Evolutionary conservation across 2,329 filamentous ascomycete species (phyloP).

Genomic region (Cladophialophora exuberans): DNA sequence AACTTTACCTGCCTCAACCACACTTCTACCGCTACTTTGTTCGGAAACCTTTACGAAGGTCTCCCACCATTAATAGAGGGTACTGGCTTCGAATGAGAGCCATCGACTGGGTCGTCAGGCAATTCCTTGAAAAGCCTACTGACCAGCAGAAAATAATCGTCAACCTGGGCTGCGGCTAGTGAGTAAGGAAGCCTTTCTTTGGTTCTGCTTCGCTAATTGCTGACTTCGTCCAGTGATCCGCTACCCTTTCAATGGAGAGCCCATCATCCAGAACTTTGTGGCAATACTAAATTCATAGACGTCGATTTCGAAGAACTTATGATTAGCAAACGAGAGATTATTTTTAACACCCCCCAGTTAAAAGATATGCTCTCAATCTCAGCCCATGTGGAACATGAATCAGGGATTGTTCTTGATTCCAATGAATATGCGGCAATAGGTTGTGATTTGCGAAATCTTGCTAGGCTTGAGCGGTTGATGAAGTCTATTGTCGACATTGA

Average conservation of each 20-base stretch:
- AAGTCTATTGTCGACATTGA: slow-evolving; percentile 60
- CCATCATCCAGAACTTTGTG: slow-evolving; percentile 59
- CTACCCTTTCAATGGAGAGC: slow-evolving; percentile 81
- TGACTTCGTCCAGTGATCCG: slow-evolving; percentile 67
- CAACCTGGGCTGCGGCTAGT: slow-evolving; percentile 35
- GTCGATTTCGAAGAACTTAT: slow-evolving; percentile 34
- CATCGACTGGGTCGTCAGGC: slow-evolving; percentile 72
- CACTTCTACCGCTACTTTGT: slow-evolving; percentile 91
- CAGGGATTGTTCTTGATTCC: slow-evolving; percentile 28
- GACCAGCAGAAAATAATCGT: slow-evolving; percentile 36
- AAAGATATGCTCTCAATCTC: slow-evolving; percentile 27
- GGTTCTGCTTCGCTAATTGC: not conserved
- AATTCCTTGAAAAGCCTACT: slow-evolving; percentile 67
- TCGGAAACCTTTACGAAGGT: slow-evolving; percentile 76
- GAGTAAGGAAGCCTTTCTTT: slow-evolving; percentile 25
- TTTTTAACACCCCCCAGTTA: slow-evolving; percentile 31
- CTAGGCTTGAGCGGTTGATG: slow-evolving; percentile 63
- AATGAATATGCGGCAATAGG: slow-evolving; percentile 32
- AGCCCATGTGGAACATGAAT: slow-evolving; percentile 2
- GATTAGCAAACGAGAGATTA: slow-evolving; percentile 33
- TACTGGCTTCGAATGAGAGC: slow-evolving; percentile 86
- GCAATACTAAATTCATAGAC: slow-evolving; percentile 32
- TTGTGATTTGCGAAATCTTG: slow-evolving; percentile 63
- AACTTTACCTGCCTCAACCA: slow-evolving; percentile 77
- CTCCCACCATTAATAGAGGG: slow-evolving; percentile 87